A percentile compares a stretch with the other conserved stretches of the same genome.
phyloP scores from a whole-genome alignment of 2,329 filamentous ascomycete species.

The Pseudocercospora macadamiae region DNA sequence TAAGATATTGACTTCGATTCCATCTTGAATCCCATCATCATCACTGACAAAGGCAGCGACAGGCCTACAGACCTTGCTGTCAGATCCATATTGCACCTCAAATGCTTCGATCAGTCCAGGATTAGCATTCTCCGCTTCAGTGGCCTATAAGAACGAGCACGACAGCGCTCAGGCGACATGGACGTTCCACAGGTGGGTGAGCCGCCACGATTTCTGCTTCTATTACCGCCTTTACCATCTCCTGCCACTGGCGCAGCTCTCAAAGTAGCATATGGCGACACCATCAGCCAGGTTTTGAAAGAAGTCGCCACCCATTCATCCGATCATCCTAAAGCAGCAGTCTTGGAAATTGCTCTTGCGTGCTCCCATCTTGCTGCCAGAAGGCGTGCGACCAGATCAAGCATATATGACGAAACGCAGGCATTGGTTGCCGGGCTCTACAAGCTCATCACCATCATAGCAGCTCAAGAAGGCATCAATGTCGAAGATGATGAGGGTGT shows the following conservation, averaged over 20 bases:
- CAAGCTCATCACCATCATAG: conserved; percentile 73
- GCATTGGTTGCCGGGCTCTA: conserved; percentile 77
- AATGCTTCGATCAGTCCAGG: not conserved
- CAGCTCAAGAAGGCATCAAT: conserved; percentile 64
- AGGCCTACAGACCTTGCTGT: too few species aligned
- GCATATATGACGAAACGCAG: conserved; percentile 70
- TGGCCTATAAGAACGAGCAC: not conserved
- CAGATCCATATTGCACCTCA: not conserved
- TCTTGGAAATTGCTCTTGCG: conserved; percentile 64
- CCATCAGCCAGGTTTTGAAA: conserved; percentile 46
- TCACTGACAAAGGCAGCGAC: too few species aligned
- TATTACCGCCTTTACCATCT: conserved; percentile 47
- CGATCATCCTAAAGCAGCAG: conserved; percentile 40
- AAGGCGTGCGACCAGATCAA: conserved; percentile 53
- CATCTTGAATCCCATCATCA: too few species aligned
- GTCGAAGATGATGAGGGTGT: conserved; percentile 70
- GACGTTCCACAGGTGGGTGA: conserved; percentile 23
- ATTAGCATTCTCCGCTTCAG: not conserved
- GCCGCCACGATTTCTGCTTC: conserved; percentile 42
- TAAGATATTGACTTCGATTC: not conserved
- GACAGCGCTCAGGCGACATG: not conserved
- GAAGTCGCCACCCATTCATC: conserved; percentile 42
- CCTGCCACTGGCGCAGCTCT: conserved; percentile 44
- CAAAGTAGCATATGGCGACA: conserved; percentile 48
- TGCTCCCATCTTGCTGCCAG: conserved; percentile 63